Base-by-base conservation (phyloP, 2,329 filamentous ascomycete species). In the Penicillium sp. region DNA sequence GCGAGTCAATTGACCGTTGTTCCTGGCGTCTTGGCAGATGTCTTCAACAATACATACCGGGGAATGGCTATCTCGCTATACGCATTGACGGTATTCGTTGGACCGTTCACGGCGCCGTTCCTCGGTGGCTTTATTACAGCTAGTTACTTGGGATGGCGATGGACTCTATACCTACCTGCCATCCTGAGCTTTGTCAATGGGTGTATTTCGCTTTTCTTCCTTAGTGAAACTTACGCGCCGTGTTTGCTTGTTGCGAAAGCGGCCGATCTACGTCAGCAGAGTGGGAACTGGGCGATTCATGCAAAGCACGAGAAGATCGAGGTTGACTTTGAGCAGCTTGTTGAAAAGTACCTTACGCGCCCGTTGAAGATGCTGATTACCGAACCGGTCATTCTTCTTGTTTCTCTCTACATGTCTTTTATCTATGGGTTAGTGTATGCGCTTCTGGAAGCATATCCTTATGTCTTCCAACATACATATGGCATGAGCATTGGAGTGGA, bases 221-320 rank as follows among this genome's bases (percentile, higher is more conserved):
- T 84, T 21, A 69, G 79, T 39, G 83, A 85, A 65, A 80, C 81
- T 0, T 85, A 84, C 56, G 74, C 80, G 0, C 81, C 82, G 0
- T 74, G 80, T 0, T 75, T 85, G 3, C 75, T 85, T 0, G 76
- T 83, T 16, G 63, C 71, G 24, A 85, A 85, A 64, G 83, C 83
- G 0, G 68, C 74, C 1, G 73, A 79, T 39, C 66, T 85, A 1
- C 75, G 83, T 22, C 73, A 79, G 11, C 62, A 77, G 19, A 84
- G 82, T 0, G 73, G 75, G 52, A 84, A 84, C 55, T 83, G 80
- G 81, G 82, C 79, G 1, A 83, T 85, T 45, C 82, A 84, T 62
- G 80, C 82, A 4, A 81, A 77, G 57, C 73, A 74, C 45, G 80
- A 82, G 59, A 77, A 80, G 65, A 74, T 81, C 35, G 79, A 82